Percentiles rank a stretch among this genome's conserved stretches.
phyloP scores from a whole-genome alignment of 208 protist species.

The Trypanosoma platydactyli region DNA sequence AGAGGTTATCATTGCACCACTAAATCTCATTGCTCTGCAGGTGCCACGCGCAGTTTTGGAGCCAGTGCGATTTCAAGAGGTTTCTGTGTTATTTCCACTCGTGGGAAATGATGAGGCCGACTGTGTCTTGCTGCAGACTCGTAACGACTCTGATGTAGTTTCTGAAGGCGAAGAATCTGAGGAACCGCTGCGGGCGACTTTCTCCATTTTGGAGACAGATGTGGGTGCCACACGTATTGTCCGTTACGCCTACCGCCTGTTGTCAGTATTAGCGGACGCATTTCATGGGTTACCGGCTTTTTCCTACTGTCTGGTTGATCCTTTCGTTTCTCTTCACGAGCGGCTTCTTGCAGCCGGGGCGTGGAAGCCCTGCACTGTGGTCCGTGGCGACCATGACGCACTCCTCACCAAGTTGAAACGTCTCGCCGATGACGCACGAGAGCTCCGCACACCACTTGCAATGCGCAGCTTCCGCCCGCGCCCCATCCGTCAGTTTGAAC shows the following conservation, averaged over 20 bases:
- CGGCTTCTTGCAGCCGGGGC: conserved; percentile 26
- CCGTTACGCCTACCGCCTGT: conserved; percentile 64
- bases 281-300: conserved; percentile 53
- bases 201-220: conserved; percentile 42
- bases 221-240: conserved; percentile 35
- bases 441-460: conserved; percentile 64
- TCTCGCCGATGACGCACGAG: conserved; percentile 25
- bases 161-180: conserved; percentile 5
- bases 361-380: conserved; percentile 38
- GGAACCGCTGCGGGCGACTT: conserved; percentile 19
- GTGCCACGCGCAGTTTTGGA: conserved; percentile 53
- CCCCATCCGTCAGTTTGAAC: conserved; percentile 83
- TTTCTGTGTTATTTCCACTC: conserved; percentile 61
- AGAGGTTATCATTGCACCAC: conserved; percentile 59
- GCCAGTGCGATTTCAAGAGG: conserved; percentile 56
- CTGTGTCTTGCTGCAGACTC: conserved; percentile 16
- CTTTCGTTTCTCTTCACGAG: conserved; percentile 45
- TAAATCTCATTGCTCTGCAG: conserved; percentile 78
- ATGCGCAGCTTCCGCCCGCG: conserved; percentile 87
- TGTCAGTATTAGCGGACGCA: conserved; percentile 46
- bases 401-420: conserved; percentile 35
- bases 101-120: conserved; percentile 45
- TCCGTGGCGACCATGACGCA: conserved; percentile 50
- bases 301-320: conserved; percentile 45
- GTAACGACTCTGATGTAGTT: background rate